Evolutionary conservation across 164 flowering plant genomes (phyloP), one percentile per base, ranked within the genome.

Genomic region (Piper betle): DNA sequence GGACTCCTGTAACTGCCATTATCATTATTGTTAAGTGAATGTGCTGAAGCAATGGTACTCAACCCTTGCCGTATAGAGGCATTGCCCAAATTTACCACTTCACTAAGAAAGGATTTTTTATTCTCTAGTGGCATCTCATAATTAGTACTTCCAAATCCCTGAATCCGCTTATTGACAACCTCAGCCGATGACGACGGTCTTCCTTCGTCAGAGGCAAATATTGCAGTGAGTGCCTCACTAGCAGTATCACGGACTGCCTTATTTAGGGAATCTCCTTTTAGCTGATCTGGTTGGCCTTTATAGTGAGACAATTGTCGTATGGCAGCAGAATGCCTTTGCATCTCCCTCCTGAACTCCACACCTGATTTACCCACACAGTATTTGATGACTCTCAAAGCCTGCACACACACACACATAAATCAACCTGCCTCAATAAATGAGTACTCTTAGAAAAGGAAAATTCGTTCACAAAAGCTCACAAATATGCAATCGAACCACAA

Each of bases 321-420:
- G 16, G 87, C 87, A 52, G 74, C 84, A 1, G 97, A 91, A 69
- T 85, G 75, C 60, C 97, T 80, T 73, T 94, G 99, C 95, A 94
- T 88, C 78, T 94, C 96, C 71, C 97, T 84, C 69, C 91, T 78
- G 69, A 94, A 94, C 65, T 94, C 99, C 64, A 76, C 83, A 69
- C 99, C 99, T 39, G 96, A 87, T 78, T 91, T 94, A 17, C 87
- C 96, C 62, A 88, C 95, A 5, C 84, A 72, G 74, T 88, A 94
- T 65, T 94, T 94, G 66, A 94, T 91, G 76, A 94, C 65, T 71
- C 97, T 82, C 56, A 94, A 62, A 52, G 95, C 95, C 99, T 94
- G 74, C 65, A 75, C 16, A 69, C 55, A 60, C 46, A 61, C 13
- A 53, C 66, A n/a, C n/a, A n/a, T n/a, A 55, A 25, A 25, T 25